Evolutionary conservation across 2,329 filamentous ascomycete species (phyloP), one percentile per base, ranked within the genome.

Genomic region (Fusarium pilosicola): DNA sequence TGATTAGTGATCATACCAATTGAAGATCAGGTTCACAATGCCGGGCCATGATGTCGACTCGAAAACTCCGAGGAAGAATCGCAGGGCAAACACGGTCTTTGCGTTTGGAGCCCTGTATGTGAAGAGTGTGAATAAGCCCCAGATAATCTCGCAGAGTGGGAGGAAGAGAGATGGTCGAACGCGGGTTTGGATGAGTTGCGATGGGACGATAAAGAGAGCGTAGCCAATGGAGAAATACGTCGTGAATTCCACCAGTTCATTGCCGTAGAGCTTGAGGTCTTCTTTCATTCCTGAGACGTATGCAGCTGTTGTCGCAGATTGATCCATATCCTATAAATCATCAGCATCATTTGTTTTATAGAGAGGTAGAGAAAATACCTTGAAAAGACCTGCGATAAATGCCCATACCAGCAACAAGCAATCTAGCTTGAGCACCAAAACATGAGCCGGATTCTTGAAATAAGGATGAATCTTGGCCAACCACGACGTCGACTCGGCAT

Each of bases 401-500:
- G 78, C 79, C 76, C 80, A 80, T 1, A 78, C 66, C 54, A 78
- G 67, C 3, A 81, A 67, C 0, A 81, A 46, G 18, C 74, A 34
- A 46, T 81, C 79, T 6, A 81, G 70, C 55, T 81, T 81, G 14
- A 80, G 65, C 1, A 80, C 69, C 34, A 81, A 36, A 7, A 79
- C 76, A 62, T 78, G 79, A 7, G 70, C 58, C 2, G 79, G 76
- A 30, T 80, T 66, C 26, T 76, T 69, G 17, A 80, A 80, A 49
- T 80, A 80, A 1, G 79, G 79, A 58, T 80, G 78, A 1, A 80
- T 32, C 7, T 73, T 79, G 9, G 77, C 79, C 12, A 81, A 64
- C 79, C 79, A 81, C 52, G 78, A 78, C 18, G 65, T 71, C 9
- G 76, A 74, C 46, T 75, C 62, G 3, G 28, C 13, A 26, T 41